Evolutionary conservation across 371 early-diverging fungal genomes (phyloP), one percentile per base, ranked within the genome.

Genomic region (Capillidium heterosporum): DNA sequence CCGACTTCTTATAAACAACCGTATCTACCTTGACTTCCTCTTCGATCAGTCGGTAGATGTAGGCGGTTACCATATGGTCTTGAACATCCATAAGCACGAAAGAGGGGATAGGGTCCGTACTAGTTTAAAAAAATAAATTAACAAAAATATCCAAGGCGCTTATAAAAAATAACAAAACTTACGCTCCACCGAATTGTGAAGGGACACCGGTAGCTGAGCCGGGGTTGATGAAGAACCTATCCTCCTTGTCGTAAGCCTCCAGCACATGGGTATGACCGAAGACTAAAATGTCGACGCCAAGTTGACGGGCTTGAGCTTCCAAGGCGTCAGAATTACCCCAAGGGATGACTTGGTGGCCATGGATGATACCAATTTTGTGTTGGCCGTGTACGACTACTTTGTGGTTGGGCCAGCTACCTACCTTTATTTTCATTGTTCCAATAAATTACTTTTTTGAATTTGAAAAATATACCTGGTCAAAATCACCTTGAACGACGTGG

Each of bases 41-140:
- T 50, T 87, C 80, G 21, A 89, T 77, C 57, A 92, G 69, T 71
- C 88, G 85, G 67, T 95, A 95, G 28, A 94, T 88, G 63, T 95
- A 95, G 5, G 85, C 76, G 2, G 84, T 78, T 10, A 92, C 80
- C 0, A 69, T 67, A 15, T 71, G 65, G 8, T 79, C 84, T 64
- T 89, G 87, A 56, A 95, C 67, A 70, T 95, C 95, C 89, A 95
- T 85, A 60, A 95, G 68, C 40, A 92, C 90, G 73, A 95, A 95
- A 23, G 87, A 87, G 48, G 96, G 93, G 21, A 79, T 74, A 46
- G 76, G 71, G 0, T 78, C 77, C 46, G 73, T 77, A 60, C 39
- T 50, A 26, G n/a, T n/a, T 48, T 21, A 7, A 40, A 58, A 48
- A 26, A 39, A 56, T 43, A 52, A 59, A 32, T 28, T 17, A n/a